phyloP scores from a whole-genome alignment of 2,329 filamentous ascomycete species.

The Aspergillus hortae region DNA sequence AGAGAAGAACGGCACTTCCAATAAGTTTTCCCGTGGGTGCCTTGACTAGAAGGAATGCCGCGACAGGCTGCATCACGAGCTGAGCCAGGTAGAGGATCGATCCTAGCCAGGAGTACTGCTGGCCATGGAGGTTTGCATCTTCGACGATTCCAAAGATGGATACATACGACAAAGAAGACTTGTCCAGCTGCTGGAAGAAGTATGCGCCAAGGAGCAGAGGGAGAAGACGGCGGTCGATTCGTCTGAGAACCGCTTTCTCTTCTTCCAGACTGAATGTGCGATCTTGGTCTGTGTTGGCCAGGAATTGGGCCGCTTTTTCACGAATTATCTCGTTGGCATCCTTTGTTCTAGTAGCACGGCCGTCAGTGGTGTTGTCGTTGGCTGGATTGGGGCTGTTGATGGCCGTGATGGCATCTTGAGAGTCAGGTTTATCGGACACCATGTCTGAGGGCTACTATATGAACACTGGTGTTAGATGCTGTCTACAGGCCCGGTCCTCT shows the following conservation, averaged over 20 bases:
- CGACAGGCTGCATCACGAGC: conserved; percentile 55
- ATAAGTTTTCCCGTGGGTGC: conserved; percentile 54
- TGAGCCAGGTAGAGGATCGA: conserved; percentile 61
- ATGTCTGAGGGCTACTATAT: neutral
- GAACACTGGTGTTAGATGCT: neutral
- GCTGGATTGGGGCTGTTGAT: neutral
- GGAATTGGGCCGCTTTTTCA: conserved; percentile 12
- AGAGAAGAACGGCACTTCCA: conserved; percentile 50
- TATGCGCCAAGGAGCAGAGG: conserved; percentile 54
- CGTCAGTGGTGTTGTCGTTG: neutral
- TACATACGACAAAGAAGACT: conserved; percentile 25
- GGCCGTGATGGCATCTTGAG: conserved; percentile 10
- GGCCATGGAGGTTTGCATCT: conserved; percentile 47
- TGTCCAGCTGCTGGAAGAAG: conserved; percentile 58
- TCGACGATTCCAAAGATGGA: conserved; percentile 41
- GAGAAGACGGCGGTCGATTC: conserved; percentile 51
- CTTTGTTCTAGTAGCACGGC: neutral
- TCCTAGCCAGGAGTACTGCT: conserved; percentile 57
- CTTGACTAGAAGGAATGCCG: conserved; percentile 44
- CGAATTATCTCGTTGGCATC: neutral
- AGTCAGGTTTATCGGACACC: neutral
- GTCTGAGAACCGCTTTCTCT: conserved; percentile 34
- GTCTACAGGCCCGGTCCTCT: neutral
- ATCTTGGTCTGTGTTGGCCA: conserved; percentile 7
- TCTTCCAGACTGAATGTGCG: conserved; percentile 47